A percentile compares a stretch with the other conserved stretches of the same genome.
Evolutionary conservation across 176 grass and related monocot genomes (phyloP).

Genomic region (Elaeis guineensis): DNA sequence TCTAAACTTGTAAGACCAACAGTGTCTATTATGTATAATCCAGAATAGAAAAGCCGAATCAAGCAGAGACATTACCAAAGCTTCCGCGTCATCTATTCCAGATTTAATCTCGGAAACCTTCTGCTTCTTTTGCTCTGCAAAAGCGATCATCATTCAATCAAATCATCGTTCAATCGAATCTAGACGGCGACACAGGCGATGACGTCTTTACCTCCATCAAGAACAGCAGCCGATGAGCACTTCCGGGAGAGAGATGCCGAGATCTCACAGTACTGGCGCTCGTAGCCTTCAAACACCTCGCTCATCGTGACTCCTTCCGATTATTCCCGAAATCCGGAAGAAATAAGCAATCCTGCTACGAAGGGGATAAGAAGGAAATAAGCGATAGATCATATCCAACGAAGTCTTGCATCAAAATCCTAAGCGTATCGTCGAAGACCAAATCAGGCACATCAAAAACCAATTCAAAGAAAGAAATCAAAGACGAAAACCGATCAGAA

Average conservation of each 20-base stretch:
- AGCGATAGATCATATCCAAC: background rate
- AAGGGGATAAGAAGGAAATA: background rate
- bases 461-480: too few relatives aligned
- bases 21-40: too few relatives aligned
- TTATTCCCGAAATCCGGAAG: background rate
- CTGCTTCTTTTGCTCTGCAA: slow-evolving; percentile 74
- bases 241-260: slow-evolving; percentile 11
- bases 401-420: background rate
- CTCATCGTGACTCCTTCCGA: slow-evolving; percentile 7
- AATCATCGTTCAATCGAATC: too few relatives aligned
- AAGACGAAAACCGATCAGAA: too few relatives aligned
- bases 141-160: background rate
- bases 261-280: slow-evolving; percentile 16
- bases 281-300: slow-evolving; percentile 10
- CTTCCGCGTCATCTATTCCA: slow-evolving; percentile 69
- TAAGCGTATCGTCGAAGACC: background rate
- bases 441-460: too few relatives aligned
- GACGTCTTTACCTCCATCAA: slow-evolving; percentile 2
- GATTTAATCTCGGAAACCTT: slow-evolving; percentile 80
- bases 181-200: too few relatives aligned
- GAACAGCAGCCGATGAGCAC: slow-evolving; percentile 3
- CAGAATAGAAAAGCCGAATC: too few relatives aligned
- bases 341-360: too few relatives aligned
- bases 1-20: too few relatives aligned
- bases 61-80: slow-evolving; percentile 40